Percentiles rank a stretch among this genome's conserved stretches.
These are phyloP conservation scores for Xylaria curta DNA, from an alignment of 495 filamentous ascomycete genomes.

Conservation along the genomic window DNA sequence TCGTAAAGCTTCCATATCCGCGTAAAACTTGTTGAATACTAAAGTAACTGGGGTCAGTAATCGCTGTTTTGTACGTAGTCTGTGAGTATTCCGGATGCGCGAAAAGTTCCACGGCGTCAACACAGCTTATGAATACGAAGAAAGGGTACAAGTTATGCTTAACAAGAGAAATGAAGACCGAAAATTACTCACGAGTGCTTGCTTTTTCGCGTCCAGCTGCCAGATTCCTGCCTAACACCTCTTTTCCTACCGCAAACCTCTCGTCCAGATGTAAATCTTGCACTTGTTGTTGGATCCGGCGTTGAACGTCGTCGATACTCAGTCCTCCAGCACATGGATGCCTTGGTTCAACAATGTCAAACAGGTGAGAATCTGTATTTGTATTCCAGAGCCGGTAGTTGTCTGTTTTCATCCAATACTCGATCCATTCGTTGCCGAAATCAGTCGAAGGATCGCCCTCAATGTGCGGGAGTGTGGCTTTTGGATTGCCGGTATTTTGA, in stretches of 20 bases:
- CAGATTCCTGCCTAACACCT: conserved; percentile 78
- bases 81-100: not conserved
- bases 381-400: conserved; percentile 85
- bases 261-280: conserved; percentile 90
- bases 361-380: conserved; percentile 80
- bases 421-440: conserved; percentile 77
- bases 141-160: not conserved
- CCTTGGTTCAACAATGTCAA: conserved; percentile 89
- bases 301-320: conserved; percentile 92
- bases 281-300: conserved; percentile 85
- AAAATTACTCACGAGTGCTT: conserved; percentile 49
- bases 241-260: conserved; percentile 74
- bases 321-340: conserved; percentile 96
- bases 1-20: conserved; percentile 84
- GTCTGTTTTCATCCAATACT: conserved; percentile 83
- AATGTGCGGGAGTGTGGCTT: conserved; percentile 64
- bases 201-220: conserved; percentile 86
- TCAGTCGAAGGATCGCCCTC: conserved; percentile 88
- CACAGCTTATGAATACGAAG: not conserved
- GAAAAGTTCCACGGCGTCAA: not conserved
- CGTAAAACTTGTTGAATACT: conserved; percentile 84
- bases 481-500: conserved; percentile 64
- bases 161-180: too few species aligned
- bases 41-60: not conserved
- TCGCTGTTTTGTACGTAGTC: not conserved